Percentiles rank a stretch among this genome's conserved stretches.
These are phyloP conservation scores for Oenanthe sinensis DNA, from an alignment of 129 eudicot species.

Conservation along the genomic window DNA sequence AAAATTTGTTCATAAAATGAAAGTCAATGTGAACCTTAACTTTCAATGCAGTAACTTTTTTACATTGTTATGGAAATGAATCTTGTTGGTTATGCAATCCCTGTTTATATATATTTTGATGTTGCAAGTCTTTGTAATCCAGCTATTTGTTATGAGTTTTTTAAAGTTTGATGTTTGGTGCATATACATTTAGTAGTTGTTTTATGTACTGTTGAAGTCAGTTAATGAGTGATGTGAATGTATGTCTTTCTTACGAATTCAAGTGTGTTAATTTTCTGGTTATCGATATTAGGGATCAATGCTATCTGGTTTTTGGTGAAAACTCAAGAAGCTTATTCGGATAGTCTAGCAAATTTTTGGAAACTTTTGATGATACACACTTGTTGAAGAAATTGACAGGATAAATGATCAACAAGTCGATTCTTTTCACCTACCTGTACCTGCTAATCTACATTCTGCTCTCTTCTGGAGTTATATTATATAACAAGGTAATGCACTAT, in stretches of 20 bases:
- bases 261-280: neutral
- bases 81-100: neutral
- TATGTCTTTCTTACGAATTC: neutral
- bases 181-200: neutral
- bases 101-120: neutral
- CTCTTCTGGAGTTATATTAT: slow-evolving; percentile 68
- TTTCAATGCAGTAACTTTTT: neutral
- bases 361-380: slow-evolving; percentile 12
- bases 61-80: neutral
- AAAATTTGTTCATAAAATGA: neutral
- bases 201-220: neutral
- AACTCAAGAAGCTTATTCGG: slow-evolving; percentile 18
- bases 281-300: neutral
- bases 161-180: neutral
- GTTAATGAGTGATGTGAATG: neutral
- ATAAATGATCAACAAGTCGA: slow-evolving; percentile 53
- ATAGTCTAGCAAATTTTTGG: slow-evolving; percentile 18
- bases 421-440: slow-evolving; percentile 57
- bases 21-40: neutral
- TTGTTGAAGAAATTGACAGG: slow-evolving; percentile 18
- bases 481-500: slow-evolving; percentile 48
- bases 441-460: slow-evolving; percentile 54
- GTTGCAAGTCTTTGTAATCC: neutral
- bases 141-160: neutral
- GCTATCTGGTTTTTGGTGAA: neutral